These are phyloP conservation scores for Leccinum sublutescens DNA, from an alignment of 768 basidiomycete genomes.

Conservation along the genomic window DNA sequence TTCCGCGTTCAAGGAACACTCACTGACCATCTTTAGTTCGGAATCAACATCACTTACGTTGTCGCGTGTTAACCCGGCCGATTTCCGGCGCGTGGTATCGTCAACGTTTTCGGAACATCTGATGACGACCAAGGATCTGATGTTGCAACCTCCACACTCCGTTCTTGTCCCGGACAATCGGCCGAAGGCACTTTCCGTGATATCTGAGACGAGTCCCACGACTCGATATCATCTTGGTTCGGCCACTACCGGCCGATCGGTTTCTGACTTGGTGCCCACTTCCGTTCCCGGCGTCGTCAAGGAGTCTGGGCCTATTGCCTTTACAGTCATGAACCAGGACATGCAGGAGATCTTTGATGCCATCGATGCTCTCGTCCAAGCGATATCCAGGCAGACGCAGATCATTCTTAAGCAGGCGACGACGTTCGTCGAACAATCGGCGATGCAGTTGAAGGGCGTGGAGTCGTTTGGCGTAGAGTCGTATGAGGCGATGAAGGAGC, in stretches of 20 bases:
- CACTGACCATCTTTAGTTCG: conserved; percentile 50
- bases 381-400: conserved; percentile 46
- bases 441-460: conserved; percentile 21
- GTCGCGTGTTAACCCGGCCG: conserved; percentile 26
- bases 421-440: conserved; percentile 44
- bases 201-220: conserved; percentile 19
- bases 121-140: conserved; percentile 35
- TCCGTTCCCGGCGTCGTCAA: conserved; percentile 51
- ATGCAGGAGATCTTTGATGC: conserved; percentile 57
- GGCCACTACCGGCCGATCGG: conserved; percentile 12
- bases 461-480: conserved; percentile 42
- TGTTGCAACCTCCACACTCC: conserved; percentile 35
- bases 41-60: conserved; percentile 37
- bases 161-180: conserved; percentile 18
- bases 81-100: conserved; percentile 18
- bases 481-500: conserved; percentile 37
- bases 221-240: conserved; percentile 9
- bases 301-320: conserved; percentile 42
- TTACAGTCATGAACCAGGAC: conserved; percentile 48
- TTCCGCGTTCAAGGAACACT: conserved; percentile 48
- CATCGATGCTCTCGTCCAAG: conserved; percentile 53
- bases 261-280: conserved; percentile 35
- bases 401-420: conserved; percentile 33
- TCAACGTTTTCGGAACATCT: conserved; percentile 28
- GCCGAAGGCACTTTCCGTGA: conserved; percentile 32